A percentile compares a stretch with the other conserved stretches of the same genome.
Conservation (phyloP, 768 basidiomycete species). For the Termitomyces sp. region DNA sequence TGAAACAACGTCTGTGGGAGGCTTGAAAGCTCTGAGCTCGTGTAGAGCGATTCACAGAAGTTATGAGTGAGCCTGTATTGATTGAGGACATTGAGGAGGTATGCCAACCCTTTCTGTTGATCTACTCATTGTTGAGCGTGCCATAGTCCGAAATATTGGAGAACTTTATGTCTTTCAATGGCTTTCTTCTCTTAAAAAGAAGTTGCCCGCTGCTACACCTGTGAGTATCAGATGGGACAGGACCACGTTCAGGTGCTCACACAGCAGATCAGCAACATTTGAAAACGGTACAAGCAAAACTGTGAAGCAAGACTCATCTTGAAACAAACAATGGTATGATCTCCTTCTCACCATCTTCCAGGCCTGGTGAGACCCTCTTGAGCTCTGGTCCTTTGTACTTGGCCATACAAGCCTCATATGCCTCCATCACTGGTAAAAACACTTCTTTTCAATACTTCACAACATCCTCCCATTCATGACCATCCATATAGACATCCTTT, state of each 20-base stretch:
- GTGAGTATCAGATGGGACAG: constrained; percentile 35
- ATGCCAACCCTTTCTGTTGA: not conserved
- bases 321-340: too few relatives aligned
- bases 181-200: constrained; percentile 63
- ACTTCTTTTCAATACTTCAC: too few relatives aligned
- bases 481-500: too few relatives aligned
- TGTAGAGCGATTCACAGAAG: not conserved
- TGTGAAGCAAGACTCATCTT: too few relatives aligned
- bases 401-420: too few relatives aligned
- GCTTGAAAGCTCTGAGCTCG: not conserved
- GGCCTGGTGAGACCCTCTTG: too few relatives aligned
- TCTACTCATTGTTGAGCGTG: constrained; percentile 2
- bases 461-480: too few relatives aligned
- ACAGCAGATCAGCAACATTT: constrained; percentile 48
- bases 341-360: too few relatives aligned
- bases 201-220: constrained; percentile 38
- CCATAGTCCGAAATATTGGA: constrained; percentile 65
- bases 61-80: constrained; percentile 6
- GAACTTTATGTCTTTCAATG: constrained; percentile 85
- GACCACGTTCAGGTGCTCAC: constrained; percentile 5
- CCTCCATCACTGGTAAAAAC: too few relatives aligned
- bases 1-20: not conserved
- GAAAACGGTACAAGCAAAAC: constrained; percentile 52
- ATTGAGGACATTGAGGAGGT: constrained; percentile 28
- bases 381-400: too few relatives aligned